phyloP scores from a whole-genome alignment of 192 early-diverging fungal species.

The Chytriomyces sp. region DNA sequence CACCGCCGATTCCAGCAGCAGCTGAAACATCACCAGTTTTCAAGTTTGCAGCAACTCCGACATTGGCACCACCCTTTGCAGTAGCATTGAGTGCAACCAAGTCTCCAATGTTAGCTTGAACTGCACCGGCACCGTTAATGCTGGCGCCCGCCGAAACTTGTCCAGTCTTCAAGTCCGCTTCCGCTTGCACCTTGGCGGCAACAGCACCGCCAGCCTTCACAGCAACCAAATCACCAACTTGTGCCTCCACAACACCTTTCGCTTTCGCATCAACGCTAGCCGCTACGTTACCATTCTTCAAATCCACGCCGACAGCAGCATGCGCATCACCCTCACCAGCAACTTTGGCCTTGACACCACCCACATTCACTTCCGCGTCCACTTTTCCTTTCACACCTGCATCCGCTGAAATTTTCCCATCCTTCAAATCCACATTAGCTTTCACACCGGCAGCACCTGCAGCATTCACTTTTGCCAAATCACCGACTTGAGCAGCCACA shows the following conservation, averaged over 20 bases:
- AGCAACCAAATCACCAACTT: background rate
- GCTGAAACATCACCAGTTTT: background rate
- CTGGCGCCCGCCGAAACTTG: background rate
- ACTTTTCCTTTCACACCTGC: background rate
- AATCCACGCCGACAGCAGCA: background rate
- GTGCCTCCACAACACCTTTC: background rate
- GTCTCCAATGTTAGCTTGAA: background rate
- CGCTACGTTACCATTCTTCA: background rate
- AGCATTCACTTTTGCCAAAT: too few species aligned
- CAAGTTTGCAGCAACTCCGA: background rate
- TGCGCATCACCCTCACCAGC: background rate
- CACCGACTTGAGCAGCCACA: background rate
- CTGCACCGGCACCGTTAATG: background rate
- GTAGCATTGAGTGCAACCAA: background rate
- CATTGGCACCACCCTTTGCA: background rate
- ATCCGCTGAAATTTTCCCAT: too few species aligned
- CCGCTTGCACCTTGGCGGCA: background rate
- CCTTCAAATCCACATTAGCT: too few species aligned
- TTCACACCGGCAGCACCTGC: background rate
- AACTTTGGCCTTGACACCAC: background rate
- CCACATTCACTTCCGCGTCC: background rate
- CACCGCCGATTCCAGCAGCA: background rate
- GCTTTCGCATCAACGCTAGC: background rate
- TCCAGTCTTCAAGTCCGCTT: background rate
- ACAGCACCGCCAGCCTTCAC: background rate